Evolutionary conservation across 495 filamentous ascomycete species (phyloP), one percentile per base, ranked within the genome.

Genomic region (Penicillium goetzii): DNA sequence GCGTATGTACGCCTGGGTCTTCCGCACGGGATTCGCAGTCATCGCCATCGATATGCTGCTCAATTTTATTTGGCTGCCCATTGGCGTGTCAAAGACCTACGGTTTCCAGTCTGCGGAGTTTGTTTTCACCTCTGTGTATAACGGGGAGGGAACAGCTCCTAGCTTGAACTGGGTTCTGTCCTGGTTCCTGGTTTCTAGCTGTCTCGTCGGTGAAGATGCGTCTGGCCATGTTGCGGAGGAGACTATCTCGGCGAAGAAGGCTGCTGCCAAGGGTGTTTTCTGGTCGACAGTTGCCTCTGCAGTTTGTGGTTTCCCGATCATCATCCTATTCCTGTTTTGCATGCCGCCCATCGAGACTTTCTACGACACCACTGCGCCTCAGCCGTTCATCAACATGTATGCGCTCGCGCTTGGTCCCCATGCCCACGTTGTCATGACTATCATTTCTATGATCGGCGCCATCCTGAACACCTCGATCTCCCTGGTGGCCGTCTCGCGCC

Each of bases 341-440:
- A 74, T 77, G 73, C 72, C 72, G 10, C 55, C 70, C 0, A 75
- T 75, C 32, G 73, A 75, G 60, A 70, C 64, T 0, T 72, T 75
- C 40, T 74, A 72, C 58, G 38, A 68, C 36, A 74, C 69, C 49
- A 68, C 55, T 21, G 72, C 65, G 25, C 76, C 76, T 9, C 76
- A 78, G 60, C 74, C 74, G n/a, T 78, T 78, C 56, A 71, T 77
- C 54, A 68, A 74, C 55, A 70, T 78, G 67, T 77, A 78, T 38
- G 73, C 76, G 0, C 40, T 75, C 21, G 73, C 70, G 5, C 66
- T 77, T 5, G 76, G 76, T 8, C 73, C 71, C 7, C 71, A 60
- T 41, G 76, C 70, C 4, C 76, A 78, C 54, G 70, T 78, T 38
- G 70, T 77, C 28, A 71, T 71, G 60, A 78, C 72, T n/a, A 64